These are phyloP conservation scores for Gamarada debralockiae DNA, from an alignment of 495 filamentous ascomycete genomes.

Conservation along the genomic window DNA sequence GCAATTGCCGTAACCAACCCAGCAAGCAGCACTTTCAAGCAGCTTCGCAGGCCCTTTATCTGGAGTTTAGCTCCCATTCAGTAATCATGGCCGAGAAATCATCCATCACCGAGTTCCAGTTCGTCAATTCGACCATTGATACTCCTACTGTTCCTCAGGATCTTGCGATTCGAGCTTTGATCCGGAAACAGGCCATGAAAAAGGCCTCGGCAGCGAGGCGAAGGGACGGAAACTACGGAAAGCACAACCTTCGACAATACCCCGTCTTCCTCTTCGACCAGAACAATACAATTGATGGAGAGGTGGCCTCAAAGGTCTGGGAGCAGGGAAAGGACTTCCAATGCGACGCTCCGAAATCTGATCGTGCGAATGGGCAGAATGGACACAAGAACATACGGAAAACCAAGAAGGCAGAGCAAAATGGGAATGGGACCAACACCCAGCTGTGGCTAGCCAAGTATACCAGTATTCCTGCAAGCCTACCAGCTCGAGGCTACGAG, in stretches of 20 bases:
- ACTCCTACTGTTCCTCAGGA: slow-evolving; percentile 25
- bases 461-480: slow-evolving; percentile 11
- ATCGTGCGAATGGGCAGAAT: background rate
- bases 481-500: slow-evolving; percentile 27
- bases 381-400: background rate
- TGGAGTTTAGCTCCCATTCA: background rate
- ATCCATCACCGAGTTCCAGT: slow-evolving; percentile 18
- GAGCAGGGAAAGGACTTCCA: background rate
- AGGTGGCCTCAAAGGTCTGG: background rate
- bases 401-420: background rate
- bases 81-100: slow-evolving; percentile 9
- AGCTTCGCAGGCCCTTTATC: background rate
- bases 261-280: slow-evolving; percentile 21
- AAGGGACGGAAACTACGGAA: slow-evolving; percentile 25
- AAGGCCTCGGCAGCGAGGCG: slow-evolving; percentile 28
- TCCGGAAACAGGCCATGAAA: slow-evolving; percentile 37
- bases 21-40: background rate
- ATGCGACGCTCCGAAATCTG: background rate
- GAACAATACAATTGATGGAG: background rate
- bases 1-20: background rate
- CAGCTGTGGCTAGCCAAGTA: background rate
- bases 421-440: background rate
- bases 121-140: slow-evolving; percentile 25
- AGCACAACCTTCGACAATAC: slow-evolving; percentile 30
- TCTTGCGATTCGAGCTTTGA: slow-evolving; percentile 22